Evolutionary conservation across 208 protist species (phyloP).

Genomic region (Wallacemonas sp.): DNA sequence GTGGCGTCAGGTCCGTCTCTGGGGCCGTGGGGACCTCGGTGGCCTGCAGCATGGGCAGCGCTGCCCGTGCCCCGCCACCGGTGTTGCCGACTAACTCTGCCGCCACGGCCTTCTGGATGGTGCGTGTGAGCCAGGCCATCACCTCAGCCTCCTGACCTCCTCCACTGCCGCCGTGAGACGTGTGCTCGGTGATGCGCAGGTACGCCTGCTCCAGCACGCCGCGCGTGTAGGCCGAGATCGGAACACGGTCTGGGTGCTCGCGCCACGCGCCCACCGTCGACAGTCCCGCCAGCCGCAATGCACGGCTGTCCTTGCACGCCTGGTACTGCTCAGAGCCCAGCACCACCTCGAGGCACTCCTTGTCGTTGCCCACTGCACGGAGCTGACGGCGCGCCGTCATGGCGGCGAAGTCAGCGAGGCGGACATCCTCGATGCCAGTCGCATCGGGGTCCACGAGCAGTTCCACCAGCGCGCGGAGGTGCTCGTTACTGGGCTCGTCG

Average conservation of each 20-base stretch:
- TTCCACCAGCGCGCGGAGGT: conserved; percentile 51
- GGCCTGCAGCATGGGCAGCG: conserved; percentile 8
- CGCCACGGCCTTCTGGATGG: conserved; percentile 74
- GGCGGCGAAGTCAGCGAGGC: conserved; percentile 59
- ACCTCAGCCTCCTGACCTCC: conserved; percentile 33
- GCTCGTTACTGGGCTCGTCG: conserved; percentile 8
- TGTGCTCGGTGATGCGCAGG: conserved; percentile 19
- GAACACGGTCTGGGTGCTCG: conserved; percentile 63
- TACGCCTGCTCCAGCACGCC: conserved; percentile 67
- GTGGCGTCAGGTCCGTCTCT: too few relatives aligned
- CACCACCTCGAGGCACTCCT: conserved; percentile 55
- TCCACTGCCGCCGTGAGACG: neutral
- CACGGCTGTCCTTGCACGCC: conserved; percentile 57
- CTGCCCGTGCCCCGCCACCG: neutral
- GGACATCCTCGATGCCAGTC: conserved; percentile 54
- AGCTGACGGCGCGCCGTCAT: conserved; percentile 69
- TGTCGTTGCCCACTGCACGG: conserved; percentile 39
- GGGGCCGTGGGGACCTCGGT: neutral
- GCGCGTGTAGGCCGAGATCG: conserved; percentile 59
- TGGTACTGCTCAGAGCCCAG: conserved; percentile 62
- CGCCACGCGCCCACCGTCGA: conserved; percentile 70
- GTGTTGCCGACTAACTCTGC: conserved; percentile 57
- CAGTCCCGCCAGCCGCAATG: conserved; percentile 62
- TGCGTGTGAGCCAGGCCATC: conserved; percentile 74
- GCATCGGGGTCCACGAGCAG: conserved; percentile 63